Evolutionary conservation across 2,329 filamentous ascomycete species (phyloP), one percentile per base, ranked within the genome.

Genomic region (Diaporthe citrichinensis): DNA sequence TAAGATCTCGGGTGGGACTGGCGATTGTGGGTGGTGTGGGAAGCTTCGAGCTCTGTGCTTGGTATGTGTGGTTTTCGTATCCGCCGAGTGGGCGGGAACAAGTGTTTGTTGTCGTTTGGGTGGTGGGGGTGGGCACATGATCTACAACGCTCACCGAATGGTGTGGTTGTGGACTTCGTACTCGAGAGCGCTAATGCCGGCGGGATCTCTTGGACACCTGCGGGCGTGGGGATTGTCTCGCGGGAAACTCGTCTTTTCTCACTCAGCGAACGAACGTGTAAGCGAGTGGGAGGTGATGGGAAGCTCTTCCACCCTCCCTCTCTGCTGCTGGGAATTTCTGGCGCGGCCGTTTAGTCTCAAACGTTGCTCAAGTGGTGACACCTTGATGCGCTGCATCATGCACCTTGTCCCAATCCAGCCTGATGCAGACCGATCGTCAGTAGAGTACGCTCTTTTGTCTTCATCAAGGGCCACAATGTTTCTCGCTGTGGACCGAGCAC

Each of bases 161-260:
- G 49, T 62, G 41, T 49, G 57, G 44, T 72, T 39, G 71, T 72
- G 71, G 57, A 23, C 46, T 73, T 73, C 71, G 71, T 73, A 73
- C 71, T 55, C 71, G 71, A 55, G 57, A 53, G 58, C 71, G 71
- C 71, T 73, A 73, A 73, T 73, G 71, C 71, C 71, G 71, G 71
- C 28, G 71, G 58, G 55, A 73, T 36, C 55, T 72, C 55, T 34
- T 65, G 58, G 59, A 28, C 46, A 71, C 46, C 46, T 55, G 58
- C 71, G 39, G 31, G 57, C 58, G 44, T 61, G 58, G 58, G 71
- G 46, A 62, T 53, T 59, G 46, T 31, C 44, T 72, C 57, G 55
- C 57, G 71, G 55, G 46, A 72, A 53, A 46, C 62, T 68, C 44
- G 62, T 68, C 46, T 68, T 31, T 15, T n/a, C 23, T 49, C 61